Base-by-base conservation (phyloP, 2,329 filamentous ascomycete species). In the Sarocladium strictum region DNA sequence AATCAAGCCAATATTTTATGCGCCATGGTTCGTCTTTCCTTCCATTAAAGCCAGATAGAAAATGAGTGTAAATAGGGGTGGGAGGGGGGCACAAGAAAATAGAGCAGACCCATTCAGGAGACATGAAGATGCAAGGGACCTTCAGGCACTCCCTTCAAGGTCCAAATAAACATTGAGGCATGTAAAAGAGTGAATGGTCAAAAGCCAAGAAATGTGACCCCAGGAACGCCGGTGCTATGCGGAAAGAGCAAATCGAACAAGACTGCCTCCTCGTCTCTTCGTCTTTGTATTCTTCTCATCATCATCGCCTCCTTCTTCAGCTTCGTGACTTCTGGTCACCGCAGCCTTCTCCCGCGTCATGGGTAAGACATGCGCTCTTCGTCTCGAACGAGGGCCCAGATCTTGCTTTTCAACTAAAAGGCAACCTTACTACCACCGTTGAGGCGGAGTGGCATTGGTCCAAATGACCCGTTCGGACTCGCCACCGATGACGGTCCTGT, bases 341-440 rank as follows among this genome's bases (percentile, higher is more conserved):
- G n/a, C n/a, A n/a, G n/a, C n/a, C n/a, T n/a, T 38, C 7, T 38
- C 19, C 19, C 35, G 15, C 3, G 17, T 43, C 19, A 27, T 47
- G 43, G 43, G 43, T 17, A 4, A 15, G n/a, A 27, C 15, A 17
- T 11, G 3, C 24, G 43, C 3, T 47, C 24, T 10, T 47, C 43
- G 14, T 15, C 43, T 47, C 24, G 29, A 17, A 33, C 27, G 27
- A 32, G 10, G 11, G 47, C 47, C 17, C 27, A 51, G n/a, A 51
- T 35, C 14, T 53, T 53, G 50, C 50, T 40, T 40, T 53, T 51
- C 50, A 14, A 19, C 56, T 64, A 73, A 58, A 72, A 67, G 53
- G 67, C 69, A 57, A 67, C 65, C 62, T 68, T 70, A 54, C 67
- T 70, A 55, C 67, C 62, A 33, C 71, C 70, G 37, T 74, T 72